A percentile compares a stretch with the other conserved stretches of the same genome.
These are phyloP conservation scores for Lachnellula cervina DNA, from an alignment of 2,329 filamentous ascomycete genomes.

Conservation along the genomic window DNA sequence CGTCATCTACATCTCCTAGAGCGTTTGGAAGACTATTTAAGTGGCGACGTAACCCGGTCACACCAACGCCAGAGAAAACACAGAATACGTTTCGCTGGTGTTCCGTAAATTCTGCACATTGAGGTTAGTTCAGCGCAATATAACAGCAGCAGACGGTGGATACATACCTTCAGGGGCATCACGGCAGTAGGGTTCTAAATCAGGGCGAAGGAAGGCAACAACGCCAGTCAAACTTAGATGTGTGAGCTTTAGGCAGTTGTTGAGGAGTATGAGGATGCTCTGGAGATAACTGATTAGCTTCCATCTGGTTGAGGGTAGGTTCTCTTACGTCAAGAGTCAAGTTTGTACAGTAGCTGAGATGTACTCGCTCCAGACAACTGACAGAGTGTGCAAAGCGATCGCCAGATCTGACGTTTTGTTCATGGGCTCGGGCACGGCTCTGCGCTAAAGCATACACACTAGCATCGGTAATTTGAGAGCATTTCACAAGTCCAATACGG, in stretches of 20 bases:
- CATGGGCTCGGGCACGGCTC: slow-evolving; percentile 35
- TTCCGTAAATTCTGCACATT: slow-evolving; percentile 75
- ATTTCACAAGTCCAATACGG: slow-evolving; percentile 93
- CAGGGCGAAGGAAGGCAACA: slow-evolving; percentile 79
- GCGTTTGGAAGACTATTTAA: slow-evolving; percentile 76
- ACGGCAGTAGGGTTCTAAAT: slow-evolving; percentile 80
- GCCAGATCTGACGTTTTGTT: slow-evolving; percentile 34
- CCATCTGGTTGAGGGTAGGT: neutral
- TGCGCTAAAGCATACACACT: slow-evolving; percentile 82
- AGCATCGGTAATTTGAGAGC: slow-evolving; percentile 79
- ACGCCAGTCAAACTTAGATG: slow-evolving; percentile 94
- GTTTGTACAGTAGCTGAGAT: slow-evolving; percentile 90
- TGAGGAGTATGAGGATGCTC: slow-evolving; percentile 86
- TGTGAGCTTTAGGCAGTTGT: slow-evolving; percentile 86
- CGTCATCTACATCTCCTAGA: slow-evolving; percentile 88
- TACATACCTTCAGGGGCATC: slow-evolving; percentile 67
- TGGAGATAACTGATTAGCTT: slow-evolving; percentile 38
- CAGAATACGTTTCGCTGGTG: slow-evolving; percentile 96
- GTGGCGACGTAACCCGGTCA: slow-evolving; percentile 70
- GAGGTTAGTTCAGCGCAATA: slow-evolving; percentile 5
- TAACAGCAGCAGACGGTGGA: neutral
- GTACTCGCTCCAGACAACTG: slow-evolving; percentile 72
- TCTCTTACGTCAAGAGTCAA: slow-evolving; percentile 69
- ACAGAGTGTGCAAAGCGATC: slow-evolving; percentile 1
- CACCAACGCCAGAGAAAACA: slow-evolving; percentile 88